Evolutionary conservation across 2,329 filamentous ascomycete species (phyloP).

Genomic region (Colletotrichum liriopes): DNA sequence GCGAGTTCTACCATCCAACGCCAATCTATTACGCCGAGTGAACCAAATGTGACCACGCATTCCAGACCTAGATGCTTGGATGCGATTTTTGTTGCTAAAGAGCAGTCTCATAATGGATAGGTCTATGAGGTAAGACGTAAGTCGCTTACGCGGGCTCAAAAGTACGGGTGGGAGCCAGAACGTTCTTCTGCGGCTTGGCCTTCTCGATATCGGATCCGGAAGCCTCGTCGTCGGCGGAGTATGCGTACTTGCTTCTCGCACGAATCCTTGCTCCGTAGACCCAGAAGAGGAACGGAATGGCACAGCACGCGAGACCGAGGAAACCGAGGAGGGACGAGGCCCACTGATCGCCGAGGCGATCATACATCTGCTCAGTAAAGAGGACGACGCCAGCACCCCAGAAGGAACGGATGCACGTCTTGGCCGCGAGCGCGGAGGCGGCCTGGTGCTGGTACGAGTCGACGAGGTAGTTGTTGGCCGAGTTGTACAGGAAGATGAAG

Average conservation of each 20-base stretch:
- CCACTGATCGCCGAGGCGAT: conserved; percentile 81
- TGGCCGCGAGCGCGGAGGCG: conserved; percentile 84
- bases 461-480: conserved; percentile 81
- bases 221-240: conserved; percentile 70
- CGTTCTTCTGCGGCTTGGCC: conserved; percentile 46
- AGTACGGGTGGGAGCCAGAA: conserved; percentile 18
- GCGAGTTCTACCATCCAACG: neutral
- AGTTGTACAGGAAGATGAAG: conserved; percentile 88
- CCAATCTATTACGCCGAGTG: conserved; percentile 22
- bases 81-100: neutral
- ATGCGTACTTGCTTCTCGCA: conserved; percentile 80
- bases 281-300: conserved; percentile 88
- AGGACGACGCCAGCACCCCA: conserved; percentile 86
- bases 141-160: conserved; percentile 31
- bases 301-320: conserved; percentile 82
- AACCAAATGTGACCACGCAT: conserved; percentile 2
- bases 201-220: conserved; percentile 57
- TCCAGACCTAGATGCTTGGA: neutral
- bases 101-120: neutral
- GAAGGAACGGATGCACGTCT: conserved; percentile 84
- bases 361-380: conserved; percentile 88
- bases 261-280: conserved; percentile 81
- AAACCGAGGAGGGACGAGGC: conserved; percentile 81
- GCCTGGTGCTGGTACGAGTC: conserved; percentile 79
- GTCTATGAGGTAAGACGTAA: neutral